Evolutionary conservation across 2,329 filamentous ascomycete genomes (phyloP).

Genomic region (Rhynchosporium graminicola): DNA sequence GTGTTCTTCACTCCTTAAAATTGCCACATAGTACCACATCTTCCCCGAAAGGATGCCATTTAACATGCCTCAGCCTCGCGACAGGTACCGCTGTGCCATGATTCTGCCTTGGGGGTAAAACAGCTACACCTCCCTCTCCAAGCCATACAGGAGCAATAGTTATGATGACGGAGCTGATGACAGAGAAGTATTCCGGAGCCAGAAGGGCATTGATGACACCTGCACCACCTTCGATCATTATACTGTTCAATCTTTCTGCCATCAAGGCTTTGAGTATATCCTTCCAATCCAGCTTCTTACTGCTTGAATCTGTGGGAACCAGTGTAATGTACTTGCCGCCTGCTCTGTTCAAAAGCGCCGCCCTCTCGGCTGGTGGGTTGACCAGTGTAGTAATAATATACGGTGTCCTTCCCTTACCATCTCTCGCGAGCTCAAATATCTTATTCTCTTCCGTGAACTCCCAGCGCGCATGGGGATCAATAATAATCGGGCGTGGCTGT

Average conservation of each 20-base stretch:
- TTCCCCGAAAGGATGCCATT: conserved; percentile 25
- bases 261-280: conserved; percentile 24
- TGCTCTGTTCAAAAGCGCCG: conserved; percentile 5
- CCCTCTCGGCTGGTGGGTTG: conserved; percentile 1
- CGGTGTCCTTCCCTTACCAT: conserved; percentile 46
- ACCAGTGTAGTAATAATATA: conserved; percentile 59
- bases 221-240: conserved; percentile 92
- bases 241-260: conserved; percentile 55
- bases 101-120: conserved; percentile 56
- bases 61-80: conserved; percentile 17
- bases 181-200: conserved; percentile 55
- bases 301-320: not conserved
- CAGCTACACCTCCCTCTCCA: conserved; percentile 78
- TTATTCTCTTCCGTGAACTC: conserved; percentile 35
- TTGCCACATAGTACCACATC: conserved; percentile 25
- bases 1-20: conserved; percentile 9
- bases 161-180: conserved; percentile 78
- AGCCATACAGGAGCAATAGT: conserved; percentile 90
- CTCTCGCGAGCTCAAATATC: conserved; percentile 24
- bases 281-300: conserved; percentile 28
- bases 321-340: conserved; percentile 25
- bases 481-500: conserved; percentile 79
- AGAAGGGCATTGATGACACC: conserved; percentile 80
- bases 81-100: conserved; percentile 7
- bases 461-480: conserved; percentile 82